A percentile compares a stretch with the other conserved stretches of the same genome.
Evolutionary conservation across 129 eudicot species (phyloP).

Genomic region (Artemisia tridentata): DNA sequence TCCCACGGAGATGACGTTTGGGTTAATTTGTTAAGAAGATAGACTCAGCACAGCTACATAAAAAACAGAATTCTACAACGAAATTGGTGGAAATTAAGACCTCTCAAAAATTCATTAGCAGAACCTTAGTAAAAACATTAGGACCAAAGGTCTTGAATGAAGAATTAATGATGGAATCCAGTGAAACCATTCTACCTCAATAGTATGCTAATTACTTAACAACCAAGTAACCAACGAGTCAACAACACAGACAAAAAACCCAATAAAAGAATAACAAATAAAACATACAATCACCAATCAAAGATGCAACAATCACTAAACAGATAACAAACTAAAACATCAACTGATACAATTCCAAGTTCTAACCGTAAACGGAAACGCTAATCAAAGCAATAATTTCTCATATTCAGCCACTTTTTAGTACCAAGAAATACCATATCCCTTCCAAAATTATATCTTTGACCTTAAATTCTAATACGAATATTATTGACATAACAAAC

Average conservation of each 20-base stretch:
- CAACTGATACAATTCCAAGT: background rate
- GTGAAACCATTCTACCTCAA: background rate
- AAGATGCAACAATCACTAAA: background rate
- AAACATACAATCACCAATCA: background rate
- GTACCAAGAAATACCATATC: background rate
- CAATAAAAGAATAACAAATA: background rate
- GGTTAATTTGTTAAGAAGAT: background rate
- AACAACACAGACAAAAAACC: background rate
- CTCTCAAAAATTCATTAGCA: background rate
- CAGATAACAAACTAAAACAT: background rate
- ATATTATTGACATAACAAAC: background rate
- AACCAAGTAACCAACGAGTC: background rate
- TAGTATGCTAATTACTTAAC: background rate
- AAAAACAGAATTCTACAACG: background rate
- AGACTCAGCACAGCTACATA: background rate
- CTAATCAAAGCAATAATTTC: background rate
- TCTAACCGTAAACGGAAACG: constrained; percentile 1
- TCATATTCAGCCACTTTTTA: background rate
- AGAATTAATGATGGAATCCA: background rate
- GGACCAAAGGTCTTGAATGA: background rate
- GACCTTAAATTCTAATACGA: background rate
- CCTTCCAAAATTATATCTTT: constrained; percentile 14
- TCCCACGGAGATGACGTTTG: no score
- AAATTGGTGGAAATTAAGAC: background rate
- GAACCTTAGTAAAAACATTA: background rate